Evolutionary conservation across 2,329 filamentous ascomycete species (phyloP).

Genomic region (Pseudocercospora eumusae): DNA sequence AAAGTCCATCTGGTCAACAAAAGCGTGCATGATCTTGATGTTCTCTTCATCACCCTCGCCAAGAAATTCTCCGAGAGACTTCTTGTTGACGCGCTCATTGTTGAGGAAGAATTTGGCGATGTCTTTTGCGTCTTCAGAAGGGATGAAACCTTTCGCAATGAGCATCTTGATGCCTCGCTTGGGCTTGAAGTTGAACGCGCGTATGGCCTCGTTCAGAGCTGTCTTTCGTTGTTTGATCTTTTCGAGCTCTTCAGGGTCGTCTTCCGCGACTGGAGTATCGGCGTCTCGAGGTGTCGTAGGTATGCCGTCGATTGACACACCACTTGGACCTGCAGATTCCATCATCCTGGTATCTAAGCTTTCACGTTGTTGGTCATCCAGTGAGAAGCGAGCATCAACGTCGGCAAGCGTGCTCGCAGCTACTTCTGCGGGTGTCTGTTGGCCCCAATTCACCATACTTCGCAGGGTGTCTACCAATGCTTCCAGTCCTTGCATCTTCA

Average conservation of each 20-base stretch:
- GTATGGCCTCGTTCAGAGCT: constrained; percentile 82
- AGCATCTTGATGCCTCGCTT: constrained; percentile 88
- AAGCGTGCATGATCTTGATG: constrained; percentile 97
- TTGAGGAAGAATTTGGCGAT: constrained; percentile 80
- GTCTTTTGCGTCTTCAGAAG: constrained; percentile 73
- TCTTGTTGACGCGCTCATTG: constrained; percentile 86
- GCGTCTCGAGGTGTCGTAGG: constrained; percentile 45
- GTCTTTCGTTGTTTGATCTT: constrained; percentile 93
- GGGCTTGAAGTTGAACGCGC: constrained; percentile 96
- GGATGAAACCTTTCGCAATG: constrained; percentile 82
- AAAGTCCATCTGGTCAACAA: constrained; percentile 95
- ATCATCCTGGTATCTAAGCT: constrained; percentile 70
- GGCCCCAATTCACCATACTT: constrained; percentile 90
- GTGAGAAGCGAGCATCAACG: constrained; percentile 52
- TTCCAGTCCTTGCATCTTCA: constrained; percentile 88
- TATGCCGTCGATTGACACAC: constrained; percentile 19
- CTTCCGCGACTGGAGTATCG: constrained; percentile 60
- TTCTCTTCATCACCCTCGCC: constrained; percentile 92
- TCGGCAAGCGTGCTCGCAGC: constrained; percentile 46
- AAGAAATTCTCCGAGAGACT: constrained; percentile 88
- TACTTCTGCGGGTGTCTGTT: constrained; percentile 60
- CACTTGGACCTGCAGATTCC: constrained; percentile 48
- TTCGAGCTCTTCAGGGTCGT: constrained; percentile 92
- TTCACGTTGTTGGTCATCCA: constrained; percentile 62
- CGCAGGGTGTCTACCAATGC: constrained; percentile 84